Conservation (phyloP, 139 green algal genomes). For the Pleodorina starrii region DNA sequence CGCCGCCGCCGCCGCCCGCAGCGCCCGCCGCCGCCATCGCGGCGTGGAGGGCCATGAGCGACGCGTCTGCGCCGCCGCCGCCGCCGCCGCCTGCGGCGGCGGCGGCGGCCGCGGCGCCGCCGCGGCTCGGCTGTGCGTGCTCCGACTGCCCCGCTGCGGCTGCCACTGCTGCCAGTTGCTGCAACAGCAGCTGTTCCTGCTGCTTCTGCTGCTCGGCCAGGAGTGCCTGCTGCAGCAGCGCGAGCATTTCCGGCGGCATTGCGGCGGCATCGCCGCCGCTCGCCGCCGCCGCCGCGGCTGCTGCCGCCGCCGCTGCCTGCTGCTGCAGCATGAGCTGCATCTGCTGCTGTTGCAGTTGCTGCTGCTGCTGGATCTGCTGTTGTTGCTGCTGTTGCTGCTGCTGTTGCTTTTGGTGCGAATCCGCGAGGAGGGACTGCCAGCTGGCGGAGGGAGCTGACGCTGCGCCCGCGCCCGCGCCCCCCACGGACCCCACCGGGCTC, state of each 20-base stretch:
- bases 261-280: background rate
- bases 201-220: background rate
- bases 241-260: background rate
- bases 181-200: constrained; percentile 21
- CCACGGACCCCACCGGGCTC: background rate
- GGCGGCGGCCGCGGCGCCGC: too few relatives aligned
- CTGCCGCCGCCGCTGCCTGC: background rate
- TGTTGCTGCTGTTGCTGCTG: constrained; percentile 15
- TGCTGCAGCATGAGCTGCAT: background rate
- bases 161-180: background rate
- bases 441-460: background rate
- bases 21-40: too few relatives aligned
- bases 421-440: constrained; percentile 20
- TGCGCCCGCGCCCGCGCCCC: too few relatives aligned
- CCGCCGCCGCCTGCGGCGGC: too few relatives aligned
- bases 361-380: constrained; percentile 8
- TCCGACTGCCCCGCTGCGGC: background rate
- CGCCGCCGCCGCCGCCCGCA: too few relatives aligned
- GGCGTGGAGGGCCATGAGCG: too few relatives aligned
- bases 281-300: background rate
- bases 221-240: constrained; percentile 1
- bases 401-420: constrained; percentile 16
- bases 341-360: background rate
- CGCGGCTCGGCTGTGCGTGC: too few relatives aligned
- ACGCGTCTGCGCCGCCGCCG: too few relatives aligned